phyloP scores from a whole-genome alignment of 306 rosid genomes.

The Cucurbita moschata region DNA sequence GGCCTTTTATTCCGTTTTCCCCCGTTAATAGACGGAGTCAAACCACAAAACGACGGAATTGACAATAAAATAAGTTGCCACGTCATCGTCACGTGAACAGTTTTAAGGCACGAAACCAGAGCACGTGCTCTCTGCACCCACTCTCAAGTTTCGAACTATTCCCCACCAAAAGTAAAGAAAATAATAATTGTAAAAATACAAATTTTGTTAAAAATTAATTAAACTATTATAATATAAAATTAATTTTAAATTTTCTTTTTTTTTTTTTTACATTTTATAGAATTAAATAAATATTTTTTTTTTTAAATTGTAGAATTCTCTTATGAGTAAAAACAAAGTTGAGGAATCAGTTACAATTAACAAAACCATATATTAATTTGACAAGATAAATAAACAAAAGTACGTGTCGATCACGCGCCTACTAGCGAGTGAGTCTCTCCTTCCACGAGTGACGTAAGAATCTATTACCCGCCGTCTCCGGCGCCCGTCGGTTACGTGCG shows the following conservation, averaged over 20 bases:
- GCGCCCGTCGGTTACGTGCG: background rate
- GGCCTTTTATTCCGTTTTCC: background rate
- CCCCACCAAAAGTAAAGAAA: background rate
- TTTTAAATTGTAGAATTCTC: too few species aligned
- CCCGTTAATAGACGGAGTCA: slow-evolving; percentile 5
- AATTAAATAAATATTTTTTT: too few species aligned
- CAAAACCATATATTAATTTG: too few species aligned
- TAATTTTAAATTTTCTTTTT: too few species aligned
- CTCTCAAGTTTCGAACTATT: background rate
- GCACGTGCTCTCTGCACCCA: slow-evolving; percentile 1
- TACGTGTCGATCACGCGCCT: background rate
- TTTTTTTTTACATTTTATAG: too few species aligned
- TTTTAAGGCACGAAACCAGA: background rate
- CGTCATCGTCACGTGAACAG: slow-evolving; percentile 6
- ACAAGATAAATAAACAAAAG: too few species aligned
- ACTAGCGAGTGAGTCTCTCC: background rate
- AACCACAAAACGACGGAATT: slow-evolving; percentile 6
- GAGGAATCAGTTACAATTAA: too few species aligned
- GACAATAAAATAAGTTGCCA: background rate
- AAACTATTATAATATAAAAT: too few species aligned
- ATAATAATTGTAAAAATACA: background rate
- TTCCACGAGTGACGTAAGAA: background rate
- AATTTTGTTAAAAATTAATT: too few species aligned
- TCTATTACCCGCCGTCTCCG: background rate
- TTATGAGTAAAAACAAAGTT: too few species aligned